phyloP scores from a whole-genome alignment of 768 basidiomycete species.

The Rhodocollybia butyracea region DNA sequence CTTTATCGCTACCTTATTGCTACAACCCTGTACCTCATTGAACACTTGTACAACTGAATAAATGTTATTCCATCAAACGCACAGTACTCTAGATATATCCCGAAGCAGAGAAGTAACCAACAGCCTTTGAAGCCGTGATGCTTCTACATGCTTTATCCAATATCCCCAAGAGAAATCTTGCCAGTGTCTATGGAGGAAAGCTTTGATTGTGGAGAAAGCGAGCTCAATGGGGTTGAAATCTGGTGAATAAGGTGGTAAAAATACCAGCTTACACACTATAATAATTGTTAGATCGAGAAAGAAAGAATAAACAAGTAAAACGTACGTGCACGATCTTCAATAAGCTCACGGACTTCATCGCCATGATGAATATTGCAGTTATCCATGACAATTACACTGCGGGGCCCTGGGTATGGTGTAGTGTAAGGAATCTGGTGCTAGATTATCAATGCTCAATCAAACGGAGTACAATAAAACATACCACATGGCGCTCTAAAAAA shows the following conservation, averaged over 20 bases:
- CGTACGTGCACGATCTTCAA: slow-evolving; percentile 26
- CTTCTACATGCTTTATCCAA: background rate
- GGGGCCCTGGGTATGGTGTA: slow-evolving; percentile 30
- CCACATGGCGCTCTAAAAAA: slow-evolving; percentile 23
- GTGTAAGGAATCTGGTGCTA: slow-evolving; percentile 13
- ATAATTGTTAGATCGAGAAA: background rate
- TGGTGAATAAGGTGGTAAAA: slow-evolving; percentile 27
- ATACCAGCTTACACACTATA: slow-evolving; percentile 14
- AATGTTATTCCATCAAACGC: background rate
- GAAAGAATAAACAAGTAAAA: background rate
- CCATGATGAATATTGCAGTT: slow-evolving; percentile 40
- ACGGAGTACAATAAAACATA: slow-evolving; percentile 11
- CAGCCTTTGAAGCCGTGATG: background rate
- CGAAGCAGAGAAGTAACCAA: background rate
- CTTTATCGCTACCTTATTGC: too few relatives aligned
- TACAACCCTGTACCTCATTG: too few relatives aligned
- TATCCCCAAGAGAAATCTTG: background rate
- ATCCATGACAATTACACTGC: slow-evolving; percentile 35
- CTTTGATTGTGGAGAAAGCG: slow-evolving; percentile 28
- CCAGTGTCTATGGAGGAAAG: slow-evolving; percentile 20
- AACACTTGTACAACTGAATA: too few relatives aligned
- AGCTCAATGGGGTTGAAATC: slow-evolving; percentile 35
- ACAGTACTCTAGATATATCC: background rate
- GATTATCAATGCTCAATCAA: background rate
- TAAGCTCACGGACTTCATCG: slow-evolving; percentile 29